Percentiles rank a stretch among this genome's conserved stretches.
Conservation (phyloP, 2,329 filamentous ascomycete genomes). For the Sarocladium strictum region DNA sequence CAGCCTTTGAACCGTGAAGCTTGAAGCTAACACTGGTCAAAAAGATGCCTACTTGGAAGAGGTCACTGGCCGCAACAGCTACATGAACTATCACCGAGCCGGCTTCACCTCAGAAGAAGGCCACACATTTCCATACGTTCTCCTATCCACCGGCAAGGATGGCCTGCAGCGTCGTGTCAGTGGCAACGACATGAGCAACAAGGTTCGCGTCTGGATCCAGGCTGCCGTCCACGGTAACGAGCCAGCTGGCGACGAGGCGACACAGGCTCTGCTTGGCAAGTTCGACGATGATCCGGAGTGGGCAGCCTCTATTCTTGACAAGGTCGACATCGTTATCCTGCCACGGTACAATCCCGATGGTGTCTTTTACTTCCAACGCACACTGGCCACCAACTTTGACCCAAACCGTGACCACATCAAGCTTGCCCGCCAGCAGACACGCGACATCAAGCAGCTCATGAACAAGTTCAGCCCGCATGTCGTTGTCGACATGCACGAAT, state of each 20-base stretch:
- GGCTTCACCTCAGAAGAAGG: constrained; percentile 16
- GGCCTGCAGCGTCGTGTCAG: not conserved
- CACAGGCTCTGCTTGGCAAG: constrained; percentile 24
- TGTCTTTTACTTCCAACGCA: constrained; percentile 26
- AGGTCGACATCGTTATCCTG: constrained; percentile 23
- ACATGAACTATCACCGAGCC: constrained; percentile 14
- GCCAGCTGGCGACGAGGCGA: constrained; percentile 24
- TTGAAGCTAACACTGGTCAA: not conserved
- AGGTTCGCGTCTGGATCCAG: constrained; percentile 26
- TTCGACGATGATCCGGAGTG: constrained; percentile 22
- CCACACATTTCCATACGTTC: constrained; percentile 14
- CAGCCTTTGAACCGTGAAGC: not conserved
- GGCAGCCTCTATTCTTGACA: constrained; percentile 20
- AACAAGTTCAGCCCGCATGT: constrained; percentile 23
- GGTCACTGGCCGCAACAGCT: constrained; percentile 11
- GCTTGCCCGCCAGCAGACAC: constrained; percentile 24
- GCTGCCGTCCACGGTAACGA: constrained; percentile 28
- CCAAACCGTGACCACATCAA: constrained; percentile 28
- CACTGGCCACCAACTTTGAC: constrained; percentile 22
- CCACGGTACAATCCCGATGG: constrained; percentile 28
- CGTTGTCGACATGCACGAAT: constrained; percentile 27
- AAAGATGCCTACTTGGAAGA: constrained; percentile 14
- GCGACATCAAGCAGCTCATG: constrained; percentile 22
- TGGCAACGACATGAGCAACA: constrained; percentile 11
- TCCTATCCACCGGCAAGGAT: constrained; percentile 9